phyloP scores from a whole-genome alignment of 805 yeast species.

The Candida rishiriensis region DNA sequence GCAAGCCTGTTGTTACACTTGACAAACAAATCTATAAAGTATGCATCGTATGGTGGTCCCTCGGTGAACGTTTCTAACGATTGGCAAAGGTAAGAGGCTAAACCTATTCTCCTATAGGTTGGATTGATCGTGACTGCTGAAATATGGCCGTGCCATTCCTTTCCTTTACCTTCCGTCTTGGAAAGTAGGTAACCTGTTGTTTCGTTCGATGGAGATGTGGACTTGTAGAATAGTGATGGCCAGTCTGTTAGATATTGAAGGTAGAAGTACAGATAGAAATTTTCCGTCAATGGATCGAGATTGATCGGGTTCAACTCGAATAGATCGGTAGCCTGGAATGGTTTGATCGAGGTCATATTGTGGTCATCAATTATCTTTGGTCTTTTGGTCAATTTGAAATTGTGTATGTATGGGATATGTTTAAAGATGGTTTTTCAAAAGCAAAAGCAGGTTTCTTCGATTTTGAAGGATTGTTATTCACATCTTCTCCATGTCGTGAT shows the following conservation, averaged over 20 bases:
- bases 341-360: slow-evolving; percentile 82
- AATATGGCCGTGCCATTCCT: slow-evolving; percentile 94
- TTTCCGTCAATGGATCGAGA: slow-evolving; percentile 87
- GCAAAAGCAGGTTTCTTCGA: no score
- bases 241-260: slow-evolving; percentile 76
- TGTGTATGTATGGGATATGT: no score
- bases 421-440: no score
- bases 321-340: slow-evolving; percentile 83
- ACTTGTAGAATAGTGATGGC: slow-evolving; percentile 87
- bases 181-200: slow-evolving; percentile 85
- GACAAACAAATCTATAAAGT: slow-evolving; percentile 88
- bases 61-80: slow-evolving; percentile 72
- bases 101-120: slow-evolving; percentile 75
- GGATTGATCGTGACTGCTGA: slow-evolving; percentile 92
- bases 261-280: slow-evolving; percentile 80
- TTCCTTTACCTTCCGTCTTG: slow-evolving; percentile 83
- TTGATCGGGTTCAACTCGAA: slow-evolving; percentile 71
- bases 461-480: no score
- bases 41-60: slow-evolving; percentile 67
- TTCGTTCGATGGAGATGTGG: slow-evolving; percentile 32
- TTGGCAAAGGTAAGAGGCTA: slow-evolving; percentile 76
- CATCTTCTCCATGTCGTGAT: no score
- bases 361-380: not conserved
- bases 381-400: no score
- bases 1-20: slow-evolving; percentile 82